Evolutionary conservation across 2,329 filamentous ascomycete species (phyloP).

Genomic region (Escovopsis sp.): DNA sequence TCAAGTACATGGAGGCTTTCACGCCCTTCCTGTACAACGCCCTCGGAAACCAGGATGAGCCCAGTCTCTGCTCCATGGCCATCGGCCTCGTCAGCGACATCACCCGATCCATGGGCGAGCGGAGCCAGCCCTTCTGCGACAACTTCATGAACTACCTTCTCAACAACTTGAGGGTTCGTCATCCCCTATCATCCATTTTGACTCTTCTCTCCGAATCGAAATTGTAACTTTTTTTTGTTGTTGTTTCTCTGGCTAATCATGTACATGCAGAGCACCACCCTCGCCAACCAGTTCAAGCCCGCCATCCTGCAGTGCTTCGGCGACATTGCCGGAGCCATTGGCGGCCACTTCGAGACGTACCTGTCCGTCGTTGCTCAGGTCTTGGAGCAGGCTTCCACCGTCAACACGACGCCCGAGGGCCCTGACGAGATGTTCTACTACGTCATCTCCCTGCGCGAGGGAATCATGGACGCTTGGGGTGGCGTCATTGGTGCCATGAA

Average conservation of each 20-base stretch:
- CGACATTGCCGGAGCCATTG: slow-evolving; percentile 90
- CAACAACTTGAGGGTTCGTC: slow-evolving; percentile 67
- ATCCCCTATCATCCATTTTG: no score
- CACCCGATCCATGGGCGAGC: slow-evolving; percentile 76
- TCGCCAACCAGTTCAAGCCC: slow-evolving; percentile 94
- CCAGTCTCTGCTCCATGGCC: slow-evolving; percentile 86
- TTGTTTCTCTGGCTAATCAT: background rate
- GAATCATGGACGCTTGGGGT: slow-evolving; percentile 98
- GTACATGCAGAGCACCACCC: slow-evolving; percentile 50
- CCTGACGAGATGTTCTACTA: slow-evolving; percentile 96
- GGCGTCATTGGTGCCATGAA: slow-evolving; percentile 95
- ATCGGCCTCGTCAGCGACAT: slow-evolving; percentile 97
- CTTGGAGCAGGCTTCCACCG: slow-evolving; percentile 77
- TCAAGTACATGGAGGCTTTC: slow-evolving; percentile 96
- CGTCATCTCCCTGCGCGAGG: slow-evolving; percentile 83
- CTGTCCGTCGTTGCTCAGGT: slow-evolving; percentile 85
- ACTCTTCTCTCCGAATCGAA: background rate
- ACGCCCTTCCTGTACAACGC: slow-evolving; percentile 86
- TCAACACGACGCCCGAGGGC: slow-evolving; percentile 64
- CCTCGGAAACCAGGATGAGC: slow-evolving; percentile 89
- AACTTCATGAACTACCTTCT: slow-evolving; percentile 96
- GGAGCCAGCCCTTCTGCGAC: slow-evolving; percentile 90
- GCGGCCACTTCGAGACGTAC: slow-evolving; percentile 84
- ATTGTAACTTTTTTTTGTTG: background rate
- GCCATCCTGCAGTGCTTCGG: slow-evolving; percentile 96